These are phyloP conservation scores for Solanum piurae DNA, from an alignment of 257 asterid genomes.

Conservation along the genomic window DNA sequence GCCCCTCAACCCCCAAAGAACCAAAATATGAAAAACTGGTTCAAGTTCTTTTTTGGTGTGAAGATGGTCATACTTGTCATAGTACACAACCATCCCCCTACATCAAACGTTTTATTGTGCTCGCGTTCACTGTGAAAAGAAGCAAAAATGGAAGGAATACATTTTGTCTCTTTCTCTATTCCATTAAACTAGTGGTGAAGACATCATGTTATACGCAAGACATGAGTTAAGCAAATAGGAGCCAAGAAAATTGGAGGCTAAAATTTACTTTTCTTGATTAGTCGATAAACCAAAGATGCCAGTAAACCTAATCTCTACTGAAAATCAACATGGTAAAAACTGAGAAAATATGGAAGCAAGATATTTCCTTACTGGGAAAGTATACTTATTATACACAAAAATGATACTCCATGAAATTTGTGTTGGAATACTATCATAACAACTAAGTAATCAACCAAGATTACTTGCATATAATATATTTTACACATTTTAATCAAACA, in stretches of 20 bases:
- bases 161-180: not conserved
- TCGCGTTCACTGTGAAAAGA: not conserved
- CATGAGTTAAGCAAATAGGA: not conserved
- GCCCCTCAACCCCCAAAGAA: not conserved
- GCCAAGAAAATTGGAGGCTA: not conserved
- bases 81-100: not conserved
- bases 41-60: not conserved
- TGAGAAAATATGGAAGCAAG: not conserved
- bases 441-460: not conserved
- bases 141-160: not conserved
- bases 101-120: not conserved
- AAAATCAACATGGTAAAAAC: not conserved
- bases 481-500: not conserved
- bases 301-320: not conserved
- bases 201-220: not conserved
- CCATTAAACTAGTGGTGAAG: not conserved
- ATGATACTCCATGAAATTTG: conserved; percentile 26
- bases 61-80: not conserved
- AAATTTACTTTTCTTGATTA: not conserved
- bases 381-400: not conserved
- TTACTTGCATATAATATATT: not conserved
- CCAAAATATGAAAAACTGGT: not conserved
- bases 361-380: not conserved
- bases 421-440: not conserved
- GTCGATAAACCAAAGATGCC: not conserved